phyloP scores from a whole-genome alignment of 2,329 filamentous ascomycete species.

The Paecilomyces niveus region DNA sequence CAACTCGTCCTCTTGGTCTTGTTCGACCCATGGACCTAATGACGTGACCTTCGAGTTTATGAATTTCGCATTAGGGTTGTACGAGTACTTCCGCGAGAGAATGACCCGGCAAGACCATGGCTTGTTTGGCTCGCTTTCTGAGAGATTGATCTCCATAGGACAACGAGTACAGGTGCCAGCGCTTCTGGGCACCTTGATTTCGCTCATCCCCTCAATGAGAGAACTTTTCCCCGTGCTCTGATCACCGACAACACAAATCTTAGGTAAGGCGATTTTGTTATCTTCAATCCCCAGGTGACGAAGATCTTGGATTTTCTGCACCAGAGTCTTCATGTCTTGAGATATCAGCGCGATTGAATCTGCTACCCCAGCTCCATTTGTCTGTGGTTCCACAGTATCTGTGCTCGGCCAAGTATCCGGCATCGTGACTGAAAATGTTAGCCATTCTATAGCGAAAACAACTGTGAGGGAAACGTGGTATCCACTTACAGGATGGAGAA shows the following conservation, averaged over 20 bases:
- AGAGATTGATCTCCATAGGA: constrained; percentile 71
- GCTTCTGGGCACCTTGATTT: constrained; percentile 64
- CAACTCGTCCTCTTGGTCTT: constrained; percentile 38
- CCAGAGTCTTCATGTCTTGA: constrained; percentile 28
- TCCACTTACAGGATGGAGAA: background rate
- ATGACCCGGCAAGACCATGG: constrained; percentile 62
- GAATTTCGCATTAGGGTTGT: constrained; percentile 30
- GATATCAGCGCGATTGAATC: constrained; percentile 22
- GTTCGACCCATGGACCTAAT: constrained; percentile 60
- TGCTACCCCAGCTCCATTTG: background rate
- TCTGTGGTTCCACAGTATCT: background rate
- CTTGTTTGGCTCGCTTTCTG: constrained; percentile 37
- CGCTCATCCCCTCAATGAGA: constrained; percentile 53
- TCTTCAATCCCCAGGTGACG: constrained; percentile 67
- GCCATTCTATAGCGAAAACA: background rate
- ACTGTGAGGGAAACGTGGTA: background rate
- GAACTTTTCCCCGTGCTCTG: constrained; percentile 79
- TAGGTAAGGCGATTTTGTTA: constrained; percentile 60
- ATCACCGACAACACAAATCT: constrained; percentile 76
- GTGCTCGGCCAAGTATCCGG: background rate
- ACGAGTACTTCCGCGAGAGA: constrained; percentile 59
- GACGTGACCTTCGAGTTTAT: constrained; percentile 41
- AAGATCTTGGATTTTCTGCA: constrained; percentile 48
- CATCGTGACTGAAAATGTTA: background rate
- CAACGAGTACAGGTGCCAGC: constrained; percentile 72